Percentiles rank a stretch among this genome's conserved stretches.
phyloP scores from a whole-genome alignment of 2,329 filamentous ascomycete species.

The Ophiosphaerella narmari region DNA sequence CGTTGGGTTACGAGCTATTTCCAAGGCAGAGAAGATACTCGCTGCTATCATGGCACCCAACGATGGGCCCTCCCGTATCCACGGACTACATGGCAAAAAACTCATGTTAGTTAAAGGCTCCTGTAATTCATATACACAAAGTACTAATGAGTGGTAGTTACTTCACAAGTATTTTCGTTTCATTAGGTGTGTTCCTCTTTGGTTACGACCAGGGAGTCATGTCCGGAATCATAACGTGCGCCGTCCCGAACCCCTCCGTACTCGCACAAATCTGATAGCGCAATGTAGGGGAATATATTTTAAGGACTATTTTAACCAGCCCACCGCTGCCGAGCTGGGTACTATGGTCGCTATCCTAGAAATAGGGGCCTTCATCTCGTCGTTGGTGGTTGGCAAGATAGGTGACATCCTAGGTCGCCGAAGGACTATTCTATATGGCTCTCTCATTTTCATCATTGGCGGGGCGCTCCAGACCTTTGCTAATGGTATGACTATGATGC shows the following conservation, averaged over 20 bases:
- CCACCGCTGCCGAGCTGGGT: slow-evolving; percentile 82
- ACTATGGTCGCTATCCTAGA: slow-evolving; percentile 98
- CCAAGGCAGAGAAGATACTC: slow-evolving; percentile 70
- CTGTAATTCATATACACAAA: not conserved
- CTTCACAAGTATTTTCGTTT: slow-evolving; percentile 91
- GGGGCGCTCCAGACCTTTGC: slow-evolving; percentile 84
- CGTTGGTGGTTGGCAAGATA: slow-evolving; percentile 80
- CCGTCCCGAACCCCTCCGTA: slow-evolving; percentile 23
- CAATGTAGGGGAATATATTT: slow-evolving; percentile 77
- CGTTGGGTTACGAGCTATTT: slow-evolving; percentile 66
- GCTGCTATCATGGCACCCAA: slow-evolving; percentile 84
- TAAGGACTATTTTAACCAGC: slow-evolving; percentile 89
- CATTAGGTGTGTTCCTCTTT: slow-evolving; percentile 84
- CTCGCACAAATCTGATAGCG: slow-evolving; percentile 33
- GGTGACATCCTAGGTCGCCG: slow-evolving; percentile 91
- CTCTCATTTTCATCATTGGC: slow-evolving; percentile 81
- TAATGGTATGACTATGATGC: slow-evolving; percentile 86
- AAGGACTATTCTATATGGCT: slow-evolving; percentile 90
- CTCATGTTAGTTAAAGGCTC: slow-evolving; percentile 68
- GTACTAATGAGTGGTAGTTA: slow-evolving; percentile 64
- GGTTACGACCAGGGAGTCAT: slow-evolving; percentile 91
- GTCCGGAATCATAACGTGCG: slow-evolving; percentile 75
- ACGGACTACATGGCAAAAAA: slow-evolving; percentile 94
- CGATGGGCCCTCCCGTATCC: slow-evolving; percentile 71
- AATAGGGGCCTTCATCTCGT: slow-evolving; percentile 89